Evolutionary conservation across 2,329 filamentous ascomycete genomes (phyloP).

Genomic region (Stenocarpella maydis): DNA sequence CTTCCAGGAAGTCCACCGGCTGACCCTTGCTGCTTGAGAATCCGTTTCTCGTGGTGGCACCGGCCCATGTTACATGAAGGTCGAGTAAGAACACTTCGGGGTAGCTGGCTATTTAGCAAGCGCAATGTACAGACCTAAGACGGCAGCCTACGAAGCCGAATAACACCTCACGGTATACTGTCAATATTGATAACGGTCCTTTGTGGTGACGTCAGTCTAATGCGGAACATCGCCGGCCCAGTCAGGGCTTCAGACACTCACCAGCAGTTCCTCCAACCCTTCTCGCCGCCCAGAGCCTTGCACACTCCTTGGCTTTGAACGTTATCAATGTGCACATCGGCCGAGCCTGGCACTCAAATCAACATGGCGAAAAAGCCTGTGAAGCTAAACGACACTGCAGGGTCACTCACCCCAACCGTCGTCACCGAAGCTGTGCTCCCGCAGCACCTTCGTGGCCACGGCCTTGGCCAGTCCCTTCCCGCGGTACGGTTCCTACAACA

Average conservation of each 20-base stretch:
- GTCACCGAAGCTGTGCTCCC: constrained; percentile 56
- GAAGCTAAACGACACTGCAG: neutral
- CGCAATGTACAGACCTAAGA: constrained; percentile 17
- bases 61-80: neutral
- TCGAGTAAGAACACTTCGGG: neutral
- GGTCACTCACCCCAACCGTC: constrained; percentile 55
- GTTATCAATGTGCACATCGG: constrained; percentile 71
- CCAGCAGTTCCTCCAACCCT: constrained; percentile 68
- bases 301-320: constrained; percentile 68
- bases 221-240: neutral
- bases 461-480: constrained; percentile 70
- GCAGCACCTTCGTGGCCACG: constrained; percentile 65
- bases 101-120: neutral
- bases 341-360: constrained; percentile 48
- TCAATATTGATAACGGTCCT: constrained; percentile 39
- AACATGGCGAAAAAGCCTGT: neutral
- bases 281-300: constrained; percentile 64
- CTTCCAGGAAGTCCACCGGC: constrained; percentile 88
- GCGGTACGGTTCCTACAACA: constrained; percentile 59
- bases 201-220: constrained; percentile 10
- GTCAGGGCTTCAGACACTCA: constrained; percentile 43
- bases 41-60: neutral
- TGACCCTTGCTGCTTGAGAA: constrained; percentile 55
- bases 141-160: constrained; percentile 25
- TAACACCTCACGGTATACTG: constrained; percentile 36